Evolutionary conservation across 208 protist genomes (phyloP).

Genomic region (Trypanosoma lewisi): DNA sequence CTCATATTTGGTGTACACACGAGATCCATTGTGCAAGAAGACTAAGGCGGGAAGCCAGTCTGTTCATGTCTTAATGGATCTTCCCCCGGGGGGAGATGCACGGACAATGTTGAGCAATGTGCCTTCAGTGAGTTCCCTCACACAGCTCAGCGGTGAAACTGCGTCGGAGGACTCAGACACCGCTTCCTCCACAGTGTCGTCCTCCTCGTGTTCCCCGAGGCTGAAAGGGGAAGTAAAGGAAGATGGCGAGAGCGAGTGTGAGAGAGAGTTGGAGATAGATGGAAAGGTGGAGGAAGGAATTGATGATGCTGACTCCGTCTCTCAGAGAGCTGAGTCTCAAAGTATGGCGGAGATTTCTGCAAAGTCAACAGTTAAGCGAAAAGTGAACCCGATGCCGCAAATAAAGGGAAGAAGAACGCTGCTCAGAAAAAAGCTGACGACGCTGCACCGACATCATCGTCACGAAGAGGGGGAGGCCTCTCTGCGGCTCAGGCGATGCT

Average conservation of each 20-base stretch:
- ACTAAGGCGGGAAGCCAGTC: constrained; percentile 1
- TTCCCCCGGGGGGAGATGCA: constrained; percentile 13
- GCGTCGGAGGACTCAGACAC: background rate
- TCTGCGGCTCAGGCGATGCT: constrained; percentile 44
- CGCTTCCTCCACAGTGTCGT: background rate
- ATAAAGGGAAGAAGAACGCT: background rate
- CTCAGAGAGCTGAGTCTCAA: background rate
- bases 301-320: background rate
- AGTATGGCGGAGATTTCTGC: background rate
- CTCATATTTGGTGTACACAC: constrained; percentile 19
- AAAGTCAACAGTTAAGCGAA: background rate
- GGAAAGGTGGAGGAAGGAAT: constrained; percentile 10
- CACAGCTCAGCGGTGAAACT: constrained; percentile 1
- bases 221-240: background rate
- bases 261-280: background rate
- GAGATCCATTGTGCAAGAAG: constrained; percentile 21
- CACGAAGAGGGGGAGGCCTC: constrained; percentile 28
- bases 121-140: constrained; percentile 3
- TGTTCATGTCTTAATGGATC: constrained; percentile 22
- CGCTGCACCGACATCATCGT: constrained; percentile 19
- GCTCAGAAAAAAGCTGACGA: background rate
- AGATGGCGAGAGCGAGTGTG: constrained; percentile 5
- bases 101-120: constrained; percentile 9
- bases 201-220: background rate
- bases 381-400: background rate